Evolutionary conservation across 2,329 filamentous ascomycete species (phyloP).

Genomic region (Arthrobotrys pseudoclavata): DNA sequence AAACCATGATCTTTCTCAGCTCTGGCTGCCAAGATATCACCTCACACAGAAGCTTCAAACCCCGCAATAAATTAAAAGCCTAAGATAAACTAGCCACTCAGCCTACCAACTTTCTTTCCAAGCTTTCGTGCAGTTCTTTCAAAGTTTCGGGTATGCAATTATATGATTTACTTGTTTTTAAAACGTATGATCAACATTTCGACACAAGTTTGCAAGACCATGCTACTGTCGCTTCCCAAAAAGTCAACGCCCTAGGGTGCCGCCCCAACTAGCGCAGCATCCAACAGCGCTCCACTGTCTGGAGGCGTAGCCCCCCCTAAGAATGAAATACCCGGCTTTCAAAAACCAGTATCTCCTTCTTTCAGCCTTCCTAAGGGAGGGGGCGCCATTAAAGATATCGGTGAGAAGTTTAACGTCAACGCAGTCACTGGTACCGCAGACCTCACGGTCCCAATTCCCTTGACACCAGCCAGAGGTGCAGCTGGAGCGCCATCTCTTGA

Average conservation of each 20-base stretch:
- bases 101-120: too few relatives aligned
- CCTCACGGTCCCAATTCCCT: conserved; percentile 10
- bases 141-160: too few relatives aligned
- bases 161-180: too few relatives aligned
- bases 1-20: neutral
- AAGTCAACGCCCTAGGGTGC: too few relatives aligned
- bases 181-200: too few relatives aligned
- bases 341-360: neutral
- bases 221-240: too few relatives aligned
- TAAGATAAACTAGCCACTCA: too few relatives aligned
- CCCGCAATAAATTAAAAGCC: too few relatives aligned
- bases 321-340: neutral
- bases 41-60: neutral
- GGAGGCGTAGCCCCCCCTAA: neutral
- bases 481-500: conserved; percentile 23
- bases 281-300: neutral
- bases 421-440: conserved; percentile 12
- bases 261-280: neutral
- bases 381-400: conserved; percentile 14
- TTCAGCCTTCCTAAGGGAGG: conserved; percentile 17
- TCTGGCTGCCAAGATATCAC: neutral
- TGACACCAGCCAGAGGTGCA: neutral
- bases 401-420: conserved; percentile 23
- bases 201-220: too few relatives aligned
- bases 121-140: too few relatives aligned